These are phyloP conservation scores for Aspergillus kassunensis DNA, from an alignment of 495 filamentous ascomycete species.

Conservation along the genomic window DNA sequence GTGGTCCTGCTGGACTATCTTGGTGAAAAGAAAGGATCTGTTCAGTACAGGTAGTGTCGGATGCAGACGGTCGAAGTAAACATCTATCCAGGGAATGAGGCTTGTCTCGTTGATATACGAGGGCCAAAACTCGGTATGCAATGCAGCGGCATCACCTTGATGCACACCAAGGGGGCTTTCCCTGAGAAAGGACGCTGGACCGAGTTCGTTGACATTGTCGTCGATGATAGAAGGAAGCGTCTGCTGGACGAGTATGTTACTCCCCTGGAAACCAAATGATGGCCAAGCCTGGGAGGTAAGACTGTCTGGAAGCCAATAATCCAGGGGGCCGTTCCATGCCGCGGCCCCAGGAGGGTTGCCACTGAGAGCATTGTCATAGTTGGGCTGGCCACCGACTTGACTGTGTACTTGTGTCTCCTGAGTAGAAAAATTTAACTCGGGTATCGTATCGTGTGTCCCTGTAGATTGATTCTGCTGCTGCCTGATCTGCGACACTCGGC, in stretches of 20 bases:
- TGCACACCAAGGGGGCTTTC: conserved; percentile 18
- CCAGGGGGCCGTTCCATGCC: conserved; percentile 31
- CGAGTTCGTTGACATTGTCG: background rate
- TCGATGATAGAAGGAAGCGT: conserved; percentile 38
- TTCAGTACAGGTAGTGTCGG: conserved; percentile 75
- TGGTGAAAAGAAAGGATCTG: conserved; percentile 57
- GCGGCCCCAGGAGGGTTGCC: conserved; percentile 13
- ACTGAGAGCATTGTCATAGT: conserved; percentile 18
- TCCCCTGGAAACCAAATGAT: conserved; percentile 38
- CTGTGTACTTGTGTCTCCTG: background rate
- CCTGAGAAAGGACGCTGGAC: conserved; percentile 23
- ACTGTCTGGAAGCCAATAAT: conserved; percentile 43
- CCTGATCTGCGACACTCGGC: conserved; percentile 41
- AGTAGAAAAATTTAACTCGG: background rate
- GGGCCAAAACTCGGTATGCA: conserved; percentile 32
- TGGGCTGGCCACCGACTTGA: too few relatives aligned
- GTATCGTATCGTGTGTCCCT: background rate
- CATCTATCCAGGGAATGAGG: conserved; percentile 63
- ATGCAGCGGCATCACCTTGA: conserved; percentile 18
- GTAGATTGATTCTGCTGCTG: conserved; percentile 37
- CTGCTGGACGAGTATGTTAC: conserved; percentile 36
- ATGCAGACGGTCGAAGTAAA: conserved; percentile 81
- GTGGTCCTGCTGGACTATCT: conserved; percentile 57
- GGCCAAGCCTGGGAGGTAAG: conserved; percentile 28
- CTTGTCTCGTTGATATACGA: conserved; percentile 37